Percentiles rank a stretch among this genome's conserved stretches.
These are phyloP conservation scores for Thelonectria blattea DNA, from an alignment of 2,329 filamentous ascomycete species.

Conservation along the genomic window DNA sequence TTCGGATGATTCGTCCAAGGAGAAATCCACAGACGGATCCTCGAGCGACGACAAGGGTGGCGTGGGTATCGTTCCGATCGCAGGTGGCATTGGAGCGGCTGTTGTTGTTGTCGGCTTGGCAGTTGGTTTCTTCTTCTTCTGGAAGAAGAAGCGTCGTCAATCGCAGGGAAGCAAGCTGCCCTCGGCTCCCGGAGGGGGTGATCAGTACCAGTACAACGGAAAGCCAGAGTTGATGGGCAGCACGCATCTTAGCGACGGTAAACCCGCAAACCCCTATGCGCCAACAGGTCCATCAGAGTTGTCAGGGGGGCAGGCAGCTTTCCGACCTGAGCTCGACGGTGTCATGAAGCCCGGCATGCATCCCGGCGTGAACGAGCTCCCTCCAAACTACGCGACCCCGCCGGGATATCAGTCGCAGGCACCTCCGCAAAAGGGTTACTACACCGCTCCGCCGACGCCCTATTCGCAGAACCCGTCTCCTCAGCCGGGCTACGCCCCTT, in stretches of 20 bases:
- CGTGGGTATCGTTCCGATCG: slow-evolving; percentile 43
- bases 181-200: slow-evolving; percentile 5
- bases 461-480: slow-evolving; percentile 25
- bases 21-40: neutral
- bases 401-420: slow-evolving; percentile 38
- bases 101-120: slow-evolving; percentile 38
- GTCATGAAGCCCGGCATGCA: slow-evolving; percentile 20
- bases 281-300: slow-evolving; percentile 25
- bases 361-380: slow-evolving; percentile 28
- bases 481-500: slow-evolving; percentile 22
- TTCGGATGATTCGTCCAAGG: slow-evolving; percentile 3
- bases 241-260: slow-evolving; percentile 14
- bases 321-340: slow-evolving; percentile 36
- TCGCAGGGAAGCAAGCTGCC: slow-evolving; percentile 33
- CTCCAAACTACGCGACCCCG: slow-evolving; percentile 32
- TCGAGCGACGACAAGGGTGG: slow-evolving; percentile 17
- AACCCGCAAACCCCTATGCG: slow-evolving; percentile 5
- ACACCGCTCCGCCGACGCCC: slow-evolving; percentile 17
- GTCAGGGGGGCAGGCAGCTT: slow-evolving; percentile 34
- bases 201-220: slow-evolving; percentile 34
- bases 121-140: slow-evolving; percentile 44
- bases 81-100: slow-evolving; percentile 39
- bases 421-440: slow-evolving; percentile 22
- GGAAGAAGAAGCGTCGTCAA: slow-evolving; percentile 43
- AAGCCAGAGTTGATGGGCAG: slow-evolving; percentile 43